Base-by-base conservation (phyloP, 1,284 basidiomycete genomes). In the Ceratobasidium sp. region DNA sequence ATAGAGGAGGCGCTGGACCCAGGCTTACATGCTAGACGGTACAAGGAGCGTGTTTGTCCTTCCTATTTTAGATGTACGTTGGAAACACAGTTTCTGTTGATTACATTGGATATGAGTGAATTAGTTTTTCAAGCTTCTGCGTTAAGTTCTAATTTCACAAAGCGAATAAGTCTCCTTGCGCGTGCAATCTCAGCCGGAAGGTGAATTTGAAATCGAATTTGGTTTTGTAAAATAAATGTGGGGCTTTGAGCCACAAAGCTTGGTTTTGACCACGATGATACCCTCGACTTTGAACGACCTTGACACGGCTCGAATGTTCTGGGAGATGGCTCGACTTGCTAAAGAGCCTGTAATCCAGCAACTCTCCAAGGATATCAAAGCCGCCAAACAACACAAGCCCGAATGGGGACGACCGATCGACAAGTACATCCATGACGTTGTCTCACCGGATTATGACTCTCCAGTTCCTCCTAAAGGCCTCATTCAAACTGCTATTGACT, bases 341-440 rank as follows among this genome's bases (percentile, higher is more conserved):
- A 28, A n/a, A 35, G n/a, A 49, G 20, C 49, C 65, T 17, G 47
- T 4, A 10, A 23, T 53, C 17, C 47, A 53, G 31, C 28, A 67
- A 33, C 45, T 51, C 26, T 7, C 33, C 4, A 67, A 23, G 23
- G 47, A 51, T 39, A 35, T 51, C n/a, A 33, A 67, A 49, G 33
- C 45, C 11, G 17, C 47, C 10, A 53, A 65, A 49, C 37, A 47
- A 39, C 63, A 45, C n/a, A 65, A 65, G 49, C 39, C 63, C n/a
- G 63, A 65, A 53, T 53, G 65, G 65, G 65, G 65, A 6, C 47
- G 49, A 13, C 65, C 65, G 6, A 51, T 67, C 65, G 39, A 67
- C 47, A 6, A 37, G 35, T 51, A 51, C 26, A 67, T 67, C 26
- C 26, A 23, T 11, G 35, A 67, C 33, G 23, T 37, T 10, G 23